phyloP scores from a whole-genome alignment of 2,329 filamentous ascomycete genomes.

The Ophiostoma fasciatum region DNA sequence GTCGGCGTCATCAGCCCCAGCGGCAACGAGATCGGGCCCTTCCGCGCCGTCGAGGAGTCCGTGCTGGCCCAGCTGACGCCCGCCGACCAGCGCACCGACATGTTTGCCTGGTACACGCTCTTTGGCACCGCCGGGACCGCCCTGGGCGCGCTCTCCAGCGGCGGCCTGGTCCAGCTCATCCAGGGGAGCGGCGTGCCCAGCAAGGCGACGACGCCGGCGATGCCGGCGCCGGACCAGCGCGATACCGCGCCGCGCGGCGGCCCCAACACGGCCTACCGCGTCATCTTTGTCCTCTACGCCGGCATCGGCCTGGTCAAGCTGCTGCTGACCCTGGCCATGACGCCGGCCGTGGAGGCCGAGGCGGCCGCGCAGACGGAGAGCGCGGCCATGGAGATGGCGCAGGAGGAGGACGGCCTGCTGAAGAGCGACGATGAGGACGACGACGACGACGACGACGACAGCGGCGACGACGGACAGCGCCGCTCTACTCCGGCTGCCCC shows the following conservation, averaged over 20 bases:
- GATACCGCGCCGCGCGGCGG: too few species aligned
- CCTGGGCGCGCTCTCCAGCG: conserved; percentile 41
- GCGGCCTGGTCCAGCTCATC: conserved; percentile 43
- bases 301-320: conserved; percentile 42
- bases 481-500: too few species aligned
- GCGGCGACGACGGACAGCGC: too few species aligned
- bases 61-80: conserved; percentile 41
- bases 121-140: conserved; percentile 45
- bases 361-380: too few species aligned
- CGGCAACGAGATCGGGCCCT: conserved; percentile 50
- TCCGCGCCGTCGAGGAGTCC: conserved; percentile 47
- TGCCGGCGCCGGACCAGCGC: too few species aligned
- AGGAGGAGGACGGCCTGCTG: not conserved
- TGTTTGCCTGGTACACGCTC: conserved; percentile 49
- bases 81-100: conserved; percentile 30
- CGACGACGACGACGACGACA: not conserved
- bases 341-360: conserved; percentile 18
- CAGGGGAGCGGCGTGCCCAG: conserved; percentile 14
- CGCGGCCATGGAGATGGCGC: not conserved
- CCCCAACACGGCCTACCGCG: conserved; percentile 31
- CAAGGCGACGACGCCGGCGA: not conserved
- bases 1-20: conserved; percentile 50
- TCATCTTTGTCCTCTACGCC: conserved; percentile 44
- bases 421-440: not conserved
- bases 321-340: conserved; percentile 33